Conservation (phyloP, 192 early-diverging fungal species). For the Coemansia sp. region DNA sequence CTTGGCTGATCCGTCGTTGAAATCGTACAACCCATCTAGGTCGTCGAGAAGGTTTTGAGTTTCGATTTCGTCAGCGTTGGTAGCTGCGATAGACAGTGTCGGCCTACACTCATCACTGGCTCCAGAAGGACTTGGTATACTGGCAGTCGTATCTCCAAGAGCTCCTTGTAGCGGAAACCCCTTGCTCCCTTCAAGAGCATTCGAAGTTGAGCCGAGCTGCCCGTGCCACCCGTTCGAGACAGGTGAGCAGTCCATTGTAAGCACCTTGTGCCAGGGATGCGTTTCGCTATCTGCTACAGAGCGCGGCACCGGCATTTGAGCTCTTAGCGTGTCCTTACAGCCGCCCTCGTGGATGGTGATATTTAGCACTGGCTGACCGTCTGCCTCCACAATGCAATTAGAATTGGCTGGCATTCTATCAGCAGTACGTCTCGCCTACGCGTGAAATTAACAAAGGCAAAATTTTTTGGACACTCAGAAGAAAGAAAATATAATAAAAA, state of each 20-base stretch:
- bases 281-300: neutral
- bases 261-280: neutral
- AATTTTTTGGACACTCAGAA: neutral
- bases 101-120: neutral
- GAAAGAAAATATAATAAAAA: neutral
- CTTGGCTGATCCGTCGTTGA: neutral
- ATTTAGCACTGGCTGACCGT: slow-evolving; percentile 3
- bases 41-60: slow-evolving; percentile 42
- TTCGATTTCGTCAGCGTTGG: slow-evolving; percentile 18
- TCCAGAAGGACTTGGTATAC: neutral
- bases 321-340: slow-evolving; percentile 1
- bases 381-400: slow-evolving; percentile 3
- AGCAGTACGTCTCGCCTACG: neutral
- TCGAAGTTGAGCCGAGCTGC: neutral
- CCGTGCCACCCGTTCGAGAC: neutral
- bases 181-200: neutral
- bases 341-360: neutral
- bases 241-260: neutral
- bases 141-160: neutral
- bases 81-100: neutral
- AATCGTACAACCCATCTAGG: slow-evolving; percentile 47
- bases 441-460: neutral
- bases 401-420: neutral
- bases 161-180: neutral
- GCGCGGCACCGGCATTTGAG: neutral